Evolutionary conservation across 179 eudicot genomes (phyloP).

Genomic region (Dionaea muscipula): DNA sequence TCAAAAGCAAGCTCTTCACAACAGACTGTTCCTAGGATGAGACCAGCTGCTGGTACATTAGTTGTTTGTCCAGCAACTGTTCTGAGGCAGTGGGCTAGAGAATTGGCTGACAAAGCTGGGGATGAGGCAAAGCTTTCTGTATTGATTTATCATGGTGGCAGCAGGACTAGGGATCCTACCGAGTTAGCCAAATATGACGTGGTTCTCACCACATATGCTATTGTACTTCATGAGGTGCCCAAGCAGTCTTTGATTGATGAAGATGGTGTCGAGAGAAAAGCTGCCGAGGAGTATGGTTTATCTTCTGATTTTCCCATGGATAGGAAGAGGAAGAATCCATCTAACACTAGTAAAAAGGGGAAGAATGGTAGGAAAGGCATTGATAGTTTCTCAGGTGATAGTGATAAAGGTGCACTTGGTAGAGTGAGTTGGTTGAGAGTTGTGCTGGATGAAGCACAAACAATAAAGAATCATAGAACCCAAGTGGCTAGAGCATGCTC

Average conservation of each 20-base stretch:
- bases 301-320: constrained; percentile 40
- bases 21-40: constrained; percentile 33
- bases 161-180: constrained; percentile 64
- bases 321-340: constrained; percentile 48
- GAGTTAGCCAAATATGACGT: constrained; percentile 68
- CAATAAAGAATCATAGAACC: constrained; percentile 90
- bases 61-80: constrained; percentile 97
- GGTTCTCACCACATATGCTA: constrained; percentile 88
- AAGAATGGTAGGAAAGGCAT: constrained; percentile 61
- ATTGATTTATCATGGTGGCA: constrained; percentile 86
- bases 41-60: constrained; percentile 87
- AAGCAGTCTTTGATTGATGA: constrained; percentile 74
- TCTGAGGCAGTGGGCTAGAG: constrained; percentile 93
- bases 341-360: constrained; percentile 33
- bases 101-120: constrained; percentile 74
- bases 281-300: constrained; percentile 50
- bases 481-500: constrained; percentile 93
- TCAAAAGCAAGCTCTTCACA: constrained; percentile 33
- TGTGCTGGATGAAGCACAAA: constrained; percentile 96
- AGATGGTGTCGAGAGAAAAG: constrained; percentile 61
- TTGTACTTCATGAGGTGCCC: constrained; percentile 86
- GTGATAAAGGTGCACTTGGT: constrained; percentile 62
- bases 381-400: constrained; percentile 35
- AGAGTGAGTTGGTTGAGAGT: constrained; percentile 84
- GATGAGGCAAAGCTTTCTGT: constrained; percentile 46